Conservation (phyloP, 2,329 filamentous ascomycete species). For the Fusarium algeriense region DNA sequence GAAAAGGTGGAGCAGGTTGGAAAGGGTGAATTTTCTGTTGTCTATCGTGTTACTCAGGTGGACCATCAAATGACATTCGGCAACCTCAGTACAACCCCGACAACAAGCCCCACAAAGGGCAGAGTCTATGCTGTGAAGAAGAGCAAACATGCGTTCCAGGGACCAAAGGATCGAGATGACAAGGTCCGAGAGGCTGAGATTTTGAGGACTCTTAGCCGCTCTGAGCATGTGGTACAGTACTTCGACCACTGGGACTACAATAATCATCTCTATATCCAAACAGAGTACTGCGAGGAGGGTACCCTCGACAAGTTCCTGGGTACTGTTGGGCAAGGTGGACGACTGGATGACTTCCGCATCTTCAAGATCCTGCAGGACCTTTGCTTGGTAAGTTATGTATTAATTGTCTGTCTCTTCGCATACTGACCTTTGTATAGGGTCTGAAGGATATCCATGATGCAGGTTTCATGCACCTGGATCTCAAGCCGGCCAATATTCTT, state of each 20-base stretch:
- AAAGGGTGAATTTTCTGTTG: conserved; percentile 91
- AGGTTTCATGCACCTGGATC: conserved; percentile 85
- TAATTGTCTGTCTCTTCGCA: neutral
- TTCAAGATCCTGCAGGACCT: conserved; percentile 97
- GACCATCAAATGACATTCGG: conserved; percentile 51
- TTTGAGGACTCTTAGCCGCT: conserved; percentile 79
- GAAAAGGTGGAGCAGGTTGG: conserved; percentile 84
- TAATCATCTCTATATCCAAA: conserved; percentile 93
- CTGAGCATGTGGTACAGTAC: conserved; percentile 88
- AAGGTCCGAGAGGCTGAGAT: conserved; percentile 88
- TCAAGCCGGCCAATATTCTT: conserved; percentile 88
- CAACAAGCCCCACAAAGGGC: conserved; percentile 65
- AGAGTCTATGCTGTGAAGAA: conserved; percentile 94
- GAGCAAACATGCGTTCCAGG: conserved; percentile 82
- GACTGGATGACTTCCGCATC: conserved; percentile 96
- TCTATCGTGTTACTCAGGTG: conserved; percentile 78
- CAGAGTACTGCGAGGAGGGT: conserved; percentile 95
- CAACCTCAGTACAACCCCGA: conserved; percentile 61
- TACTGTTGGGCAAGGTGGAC: conserved; percentile 84
- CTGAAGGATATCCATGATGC: conserved; percentile 90
- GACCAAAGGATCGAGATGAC: conserved; percentile 81
- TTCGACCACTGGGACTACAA: conserved; percentile 90
- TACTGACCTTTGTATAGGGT: conserved; percentile 67
- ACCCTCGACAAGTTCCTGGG: conserved; percentile 88
- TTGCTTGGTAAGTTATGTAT: conserved; percentile 73